Base-by-base conservation (phyloP, 2,329 filamentous ascomycete species). In the Pseudocercospora ulei region DNA sequence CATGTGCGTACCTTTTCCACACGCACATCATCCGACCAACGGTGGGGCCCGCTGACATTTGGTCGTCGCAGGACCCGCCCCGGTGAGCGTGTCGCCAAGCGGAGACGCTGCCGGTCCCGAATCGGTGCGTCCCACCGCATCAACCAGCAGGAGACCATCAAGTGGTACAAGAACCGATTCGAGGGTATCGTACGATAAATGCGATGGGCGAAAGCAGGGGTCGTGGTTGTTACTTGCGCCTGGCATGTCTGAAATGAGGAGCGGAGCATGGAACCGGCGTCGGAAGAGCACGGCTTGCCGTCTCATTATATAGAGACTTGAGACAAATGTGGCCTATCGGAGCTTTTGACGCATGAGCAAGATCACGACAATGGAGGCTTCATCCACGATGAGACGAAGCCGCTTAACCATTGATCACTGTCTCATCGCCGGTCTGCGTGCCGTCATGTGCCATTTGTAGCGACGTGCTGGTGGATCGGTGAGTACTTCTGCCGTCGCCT, bases 141-240 rank as follows among this genome's bases (percentile, higher is more conserved):
- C 79, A 84, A 78, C 78, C 82, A 86, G 65, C 70, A 77, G 53
- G 90, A 98, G 79, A 95, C 87, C 63, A 72, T 96, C 73, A 93
- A 87, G 76, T 98, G 90, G 90, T 98, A 82, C 76, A 83, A 83
- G 76, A 78, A 75, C 67, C 80, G 86, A 70, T 95, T 94, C 79
- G 86, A 96, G 67, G 90, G 88, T 67, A 96, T 96, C 67, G 85
- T 98, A 73, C 81, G 90, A 75, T 96, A 93, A 84, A 78, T 62
- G 63, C 55, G 29, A 43, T 44, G 35, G 35, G 37, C 11, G 23
- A 39, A 22, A 27, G 39, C 44, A 31, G 35, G 20, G 19, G 29
- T 29, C 13, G 28, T 39, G 36, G 20, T 23, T 35, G n/a, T n/a
- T n/a, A 13, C 36, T 22, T 41, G 27, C 46, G 39, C 36, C 31